Percentiles rank a stretch among this genome's conserved stretches.
Evolutionary conservation across 768 basidiomycete species (phyloP).

Genomic region (Pluteus cervinus): DNA sequence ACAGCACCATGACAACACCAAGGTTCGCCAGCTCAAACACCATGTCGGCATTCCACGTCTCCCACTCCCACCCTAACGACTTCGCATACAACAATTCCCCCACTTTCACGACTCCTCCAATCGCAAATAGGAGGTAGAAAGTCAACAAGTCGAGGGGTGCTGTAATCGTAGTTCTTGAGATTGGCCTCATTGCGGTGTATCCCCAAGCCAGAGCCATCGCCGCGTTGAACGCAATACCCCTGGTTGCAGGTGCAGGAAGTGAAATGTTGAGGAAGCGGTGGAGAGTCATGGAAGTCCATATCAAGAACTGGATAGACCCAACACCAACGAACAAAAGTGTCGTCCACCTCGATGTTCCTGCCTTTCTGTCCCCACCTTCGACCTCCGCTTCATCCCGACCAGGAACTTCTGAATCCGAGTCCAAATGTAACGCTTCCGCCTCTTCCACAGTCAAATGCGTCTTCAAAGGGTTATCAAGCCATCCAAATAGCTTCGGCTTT

Average conservation of each 20-base stretch:
- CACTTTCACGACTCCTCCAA: slow-evolving; percentile 39
- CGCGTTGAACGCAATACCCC: slow-evolving; percentile 36
- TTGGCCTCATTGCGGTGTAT: slow-evolving; percentile 54
- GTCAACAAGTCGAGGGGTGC: slow-evolving; percentile 61
- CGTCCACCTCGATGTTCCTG: slow-evolving; percentile 48
- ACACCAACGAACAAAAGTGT: slow-evolving; percentile 54
- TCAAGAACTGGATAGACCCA: slow-evolving; percentile 50
- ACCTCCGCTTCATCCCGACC: slow-evolving; percentile 16
- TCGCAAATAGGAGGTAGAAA: slow-evolving; percentile 46
- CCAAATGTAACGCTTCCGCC: slow-evolving; percentile 47
- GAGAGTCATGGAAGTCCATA: slow-evolving; percentile 48
- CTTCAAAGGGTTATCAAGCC: no score
- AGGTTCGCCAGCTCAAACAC: slow-evolving; percentile 36
- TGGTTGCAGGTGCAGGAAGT: slow-evolving; percentile 23
- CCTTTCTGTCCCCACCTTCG: slow-evolving; percentile 13
- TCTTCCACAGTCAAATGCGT: slow-evolving; percentile 46
- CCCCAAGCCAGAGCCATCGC: slow-evolving; percentile 60
- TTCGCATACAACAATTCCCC: slow-evolving; percentile 52
- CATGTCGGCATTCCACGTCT: slow-evolving; percentile 15
- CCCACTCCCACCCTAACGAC: no score
- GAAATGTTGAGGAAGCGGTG: slow-evolving; percentile 39
- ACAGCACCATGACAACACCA: slow-evolving; percentile 30
- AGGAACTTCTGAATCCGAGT: no score
- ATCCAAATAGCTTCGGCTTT: no score
- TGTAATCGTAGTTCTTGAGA: slow-evolving; percentile 47